Conservation (phyloP, 805 yeast genomes). For the Metschnikowia cerradonensis region DNA sequence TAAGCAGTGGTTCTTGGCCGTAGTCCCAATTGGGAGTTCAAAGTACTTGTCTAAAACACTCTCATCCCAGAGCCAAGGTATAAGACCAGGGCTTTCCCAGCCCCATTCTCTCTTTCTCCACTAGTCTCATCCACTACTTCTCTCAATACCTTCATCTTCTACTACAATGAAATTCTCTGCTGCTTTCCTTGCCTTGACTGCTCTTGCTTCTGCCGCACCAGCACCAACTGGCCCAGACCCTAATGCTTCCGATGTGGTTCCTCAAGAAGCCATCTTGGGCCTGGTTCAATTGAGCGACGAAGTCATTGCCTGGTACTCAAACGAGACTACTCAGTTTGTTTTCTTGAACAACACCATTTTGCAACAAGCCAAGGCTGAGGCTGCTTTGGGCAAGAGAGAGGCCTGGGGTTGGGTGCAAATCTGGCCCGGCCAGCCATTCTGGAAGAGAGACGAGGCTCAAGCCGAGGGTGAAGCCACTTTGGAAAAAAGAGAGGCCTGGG, state of each 20-base stretch:
- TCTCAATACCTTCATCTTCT: neutral
- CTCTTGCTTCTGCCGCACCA: slow-evolving; percentile 7
- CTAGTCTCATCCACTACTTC: neutral
- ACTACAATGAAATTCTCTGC: slow-evolving; percentile 15
- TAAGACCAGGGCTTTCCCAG: too few relatives aligned
- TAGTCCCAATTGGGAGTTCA: neutral
- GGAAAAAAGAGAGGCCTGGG: neutral
- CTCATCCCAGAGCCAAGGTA: too few relatives aligned
- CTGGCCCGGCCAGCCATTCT: slow-evolving; percentile 13
- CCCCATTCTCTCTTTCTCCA: neutral
- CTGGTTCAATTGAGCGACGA: slow-evolving; percentile 11
- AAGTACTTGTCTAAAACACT: neutral
- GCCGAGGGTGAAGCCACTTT: slow-evolving; percentile 3
- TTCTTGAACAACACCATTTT: slow-evolving; percentile 17
- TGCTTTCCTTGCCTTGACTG: slow-evolving; percentile 14
- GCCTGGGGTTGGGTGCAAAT: slow-evolving; percentile 14
- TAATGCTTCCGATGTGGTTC: slow-evolving; percentile 4
- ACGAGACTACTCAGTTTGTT: slow-evolving; percentile 11
- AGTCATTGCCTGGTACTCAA: slow-evolving; percentile 11
- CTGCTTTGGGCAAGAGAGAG: slow-evolving; percentile 15
- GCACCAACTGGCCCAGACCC: neutral
- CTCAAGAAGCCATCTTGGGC: slow-evolving; percentile 14
- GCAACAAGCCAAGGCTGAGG: slow-evolving; percentile 13
- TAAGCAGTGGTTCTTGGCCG: too few relatives aligned
- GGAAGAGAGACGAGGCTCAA: slow-evolving; percentile 11